Percentiles rank a stretch among this genome's conserved stretches.
Conservation (phyloP, 805 yeast genomes). For the Saccharomyces eubayanus region DNA sequence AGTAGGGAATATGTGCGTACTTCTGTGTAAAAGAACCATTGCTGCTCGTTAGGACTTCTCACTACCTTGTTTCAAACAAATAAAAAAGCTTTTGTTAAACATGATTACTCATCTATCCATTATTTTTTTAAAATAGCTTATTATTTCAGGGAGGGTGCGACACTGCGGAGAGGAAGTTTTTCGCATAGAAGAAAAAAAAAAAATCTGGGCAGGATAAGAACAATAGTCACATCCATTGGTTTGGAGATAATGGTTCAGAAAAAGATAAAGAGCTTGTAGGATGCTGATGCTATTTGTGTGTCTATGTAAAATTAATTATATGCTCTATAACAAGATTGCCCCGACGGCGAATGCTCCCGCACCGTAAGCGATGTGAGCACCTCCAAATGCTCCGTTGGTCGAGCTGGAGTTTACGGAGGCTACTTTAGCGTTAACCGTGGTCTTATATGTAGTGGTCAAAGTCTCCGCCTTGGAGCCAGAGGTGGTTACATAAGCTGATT, state of each 20-base stretch:
- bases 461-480: neutral
- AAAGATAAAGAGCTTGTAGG: neutral
- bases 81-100: neutral
- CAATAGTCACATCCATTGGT: neutral
- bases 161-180: neutral
- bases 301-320: constrained; percentile 1
- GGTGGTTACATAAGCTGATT: neutral
- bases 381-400: constrained; percentile 11
- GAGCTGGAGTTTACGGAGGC: constrained; percentile 10
- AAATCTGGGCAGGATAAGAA: neutral
- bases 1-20: constrained; percentile 48
- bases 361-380: constrained; percentile 7
- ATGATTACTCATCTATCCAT: neutral
- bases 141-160: neutral
- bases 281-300: neutral
- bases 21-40: constrained; percentile 60
- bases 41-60: neutral
- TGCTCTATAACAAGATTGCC: constrained; percentile 3
- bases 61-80: neutral
- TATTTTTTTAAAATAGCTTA: neutral
- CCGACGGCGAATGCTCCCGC: constrained; percentile 15
- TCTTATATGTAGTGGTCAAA: neutral
- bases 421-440: constrained; percentile 2
- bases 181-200: neutral
- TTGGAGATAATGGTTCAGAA: too few species aligned